Base-by-base conservation (phyloP, 352 stramenopile genomes). In the Blastocystis sp. region DNA sequence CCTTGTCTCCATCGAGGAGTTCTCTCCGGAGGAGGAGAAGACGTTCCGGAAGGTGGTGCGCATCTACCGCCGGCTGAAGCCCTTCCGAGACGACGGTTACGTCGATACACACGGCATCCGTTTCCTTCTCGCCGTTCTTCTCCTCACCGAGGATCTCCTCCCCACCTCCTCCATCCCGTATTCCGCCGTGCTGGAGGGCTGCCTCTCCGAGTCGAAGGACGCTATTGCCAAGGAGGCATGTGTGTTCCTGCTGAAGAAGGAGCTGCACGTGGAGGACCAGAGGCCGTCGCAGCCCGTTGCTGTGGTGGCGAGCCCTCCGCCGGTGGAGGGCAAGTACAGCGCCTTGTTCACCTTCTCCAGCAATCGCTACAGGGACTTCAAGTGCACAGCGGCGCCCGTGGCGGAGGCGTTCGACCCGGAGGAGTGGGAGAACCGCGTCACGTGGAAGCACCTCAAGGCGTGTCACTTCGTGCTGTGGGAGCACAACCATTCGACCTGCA, bases 281-380 rank as follows among this genome's bases (percentile, higher is more conserved):
- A 14, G 5, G 48, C 48, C 48, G 5, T 56, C 48, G 5, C 5
- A 7, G 48, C 48, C 48, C 48, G 48, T 56, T 56, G 14, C 5
- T 14, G 48, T 56, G 5, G 5, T 56, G 48, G 48, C 48, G 48
- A 56, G 5, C 0, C 48, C 48, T 7, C 48, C 48, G 5, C 5
- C 48, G 5, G 48, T 56, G 48, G 48, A 56, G 11, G 66, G 66
- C 19, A 76, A 76, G 21, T 84, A 84, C 28, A 34, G 23, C 21
- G 38, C 60, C 2, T 28, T 84, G 28, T 84, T 84, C 56, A 84
- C 74, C 17, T 84, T 84, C 60, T 69, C 74, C 9, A 84, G 74
- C 45, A 84, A 84, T 69, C 74, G 74, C 2, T 69, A 62, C 21
- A n/a, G 69, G 11, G 38, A 67, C 52, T 56, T 56, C 48, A 56